Conservation (phyloP, 306 rosid genomes). For the Hippophae tibetana region DNA sequence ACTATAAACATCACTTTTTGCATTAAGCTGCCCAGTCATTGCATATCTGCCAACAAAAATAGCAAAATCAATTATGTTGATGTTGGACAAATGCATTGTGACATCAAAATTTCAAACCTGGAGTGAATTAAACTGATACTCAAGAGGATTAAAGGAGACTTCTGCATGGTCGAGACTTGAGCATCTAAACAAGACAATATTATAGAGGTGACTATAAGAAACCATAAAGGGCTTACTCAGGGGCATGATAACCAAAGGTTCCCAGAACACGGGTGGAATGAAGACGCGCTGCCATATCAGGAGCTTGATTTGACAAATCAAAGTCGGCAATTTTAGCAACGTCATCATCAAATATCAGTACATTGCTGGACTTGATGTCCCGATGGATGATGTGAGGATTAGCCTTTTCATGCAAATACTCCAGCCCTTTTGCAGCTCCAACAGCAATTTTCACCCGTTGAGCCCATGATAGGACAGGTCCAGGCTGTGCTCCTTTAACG, state of each 20-base stretch:
- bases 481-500: constrained; percentile 89
- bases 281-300: constrained; percentile 95
- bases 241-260: constrained; percentile 93
- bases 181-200: constrained; percentile 1
- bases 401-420: constrained; percentile 74
- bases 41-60: constrained; percentile 53
- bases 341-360: constrained; percentile 73
- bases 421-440: constrained; percentile 90
- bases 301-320: constrained; percentile 93
- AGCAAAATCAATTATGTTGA: constrained; percentile 14
- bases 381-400: constrained; percentile 76
- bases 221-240: constrained; percentile 59
- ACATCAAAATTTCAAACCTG: neutral
- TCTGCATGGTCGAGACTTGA: neutral
- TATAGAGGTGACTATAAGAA: constrained; percentile 4
- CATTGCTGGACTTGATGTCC: constrained; percentile 88
- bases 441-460: constrained; percentile 92
- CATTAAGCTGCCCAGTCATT: constrained; percentile 91
- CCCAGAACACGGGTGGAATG: constrained; percentile 93
- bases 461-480: constrained; percentile 82
- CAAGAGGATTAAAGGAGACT: too few relatives aligned
- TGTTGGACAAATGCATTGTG: neutral
- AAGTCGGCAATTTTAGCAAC: constrained; percentile 87
- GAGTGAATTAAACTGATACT: too few relatives aligned
- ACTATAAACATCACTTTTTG: constrained; percentile 84